Evolutionary conservation across 768 basidiomycete genomes (phyloP).

Genomic region (Tricholomella constricta): DNA sequence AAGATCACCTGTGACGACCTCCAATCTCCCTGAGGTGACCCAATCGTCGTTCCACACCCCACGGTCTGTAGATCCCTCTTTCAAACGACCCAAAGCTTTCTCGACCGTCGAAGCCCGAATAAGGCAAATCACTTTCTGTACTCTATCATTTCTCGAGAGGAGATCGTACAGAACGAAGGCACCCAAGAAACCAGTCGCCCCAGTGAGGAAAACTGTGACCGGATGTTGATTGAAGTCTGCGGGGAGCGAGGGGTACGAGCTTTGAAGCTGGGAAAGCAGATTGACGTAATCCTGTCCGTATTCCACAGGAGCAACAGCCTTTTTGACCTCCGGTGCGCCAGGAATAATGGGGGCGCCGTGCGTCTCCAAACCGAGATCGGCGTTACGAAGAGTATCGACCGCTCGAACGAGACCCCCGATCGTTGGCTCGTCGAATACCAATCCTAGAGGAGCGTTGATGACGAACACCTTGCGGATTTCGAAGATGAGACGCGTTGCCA

Average conservation of each 20-base stretch:
- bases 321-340: constrained; percentile 17
- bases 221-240: constrained; percentile 52
- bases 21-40: constrained; percentile 65
- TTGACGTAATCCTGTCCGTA: constrained; percentile 80
- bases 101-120: constrained; percentile 70
- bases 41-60: constrained; percentile 90
- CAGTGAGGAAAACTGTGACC: constrained; percentile 90
- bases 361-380: constrained; percentile 66
- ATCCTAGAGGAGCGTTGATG: constrained; percentile 85
- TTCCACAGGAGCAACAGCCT: constrained; percentile 42
- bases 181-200: constrained; percentile 96
- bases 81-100: constrained; percentile 69
- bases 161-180: constrained; percentile 88
- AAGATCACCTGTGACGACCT: constrained; percentile 86
- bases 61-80: constrained; percentile 71
- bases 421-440: constrained; percentile 91
- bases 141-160: constrained; percentile 57
- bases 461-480: constrained; percentile 93
- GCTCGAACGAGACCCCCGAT: constrained; percentile 74
- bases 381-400: constrained; percentile 72
- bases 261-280: constrained; percentile 58
- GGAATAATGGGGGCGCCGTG: background rate
- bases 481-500: constrained; percentile 96
- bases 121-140: constrained; percentile 90
- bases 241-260: constrained; percentile 63